Percentiles rank a stretch among this genome's conserved stretches.
Conservation (phyloP, 2,329 filamentous ascomycete genomes). For the Pseudocercospora pini-densiflorae region DNA sequence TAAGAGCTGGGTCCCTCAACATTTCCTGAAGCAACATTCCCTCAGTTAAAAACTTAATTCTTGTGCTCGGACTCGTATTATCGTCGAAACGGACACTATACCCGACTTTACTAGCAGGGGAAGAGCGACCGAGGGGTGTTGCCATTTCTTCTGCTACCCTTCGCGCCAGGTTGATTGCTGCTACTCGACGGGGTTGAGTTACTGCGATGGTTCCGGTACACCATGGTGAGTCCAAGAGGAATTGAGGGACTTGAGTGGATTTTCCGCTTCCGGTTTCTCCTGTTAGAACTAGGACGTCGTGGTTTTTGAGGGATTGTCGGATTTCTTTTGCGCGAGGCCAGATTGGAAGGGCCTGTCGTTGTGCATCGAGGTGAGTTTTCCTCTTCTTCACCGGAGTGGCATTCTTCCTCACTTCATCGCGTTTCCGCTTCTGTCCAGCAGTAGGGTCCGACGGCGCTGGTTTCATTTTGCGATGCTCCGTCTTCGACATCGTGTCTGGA, state of each 20-base stretch:
- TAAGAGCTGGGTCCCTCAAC: slow-evolving; percentile 78
- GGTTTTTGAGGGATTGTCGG: slow-evolving; percentile 60
- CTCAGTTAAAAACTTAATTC: slow-evolving; percentile 93
- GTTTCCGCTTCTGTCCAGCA: slow-evolving; percentile 14
- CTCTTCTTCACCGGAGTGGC: slow-evolving; percentile 13
- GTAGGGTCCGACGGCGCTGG: not conserved
- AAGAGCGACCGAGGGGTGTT: slow-evolving; percentile 62
- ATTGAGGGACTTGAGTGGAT: slow-evolving; percentile 94
- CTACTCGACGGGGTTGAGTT: slow-evolving; percentile 91
- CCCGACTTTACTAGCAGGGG: slow-evolving; percentile 71
- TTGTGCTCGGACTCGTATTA: slow-evolving; percentile 76
- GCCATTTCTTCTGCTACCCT: slow-evolving; percentile 87
- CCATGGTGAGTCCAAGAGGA: slow-evolving; percentile 79
- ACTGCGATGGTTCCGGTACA: slow-evolving; percentile 87
- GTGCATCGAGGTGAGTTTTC: slow-evolving; percentile 27
- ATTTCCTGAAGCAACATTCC: slow-evolving; percentile 96
- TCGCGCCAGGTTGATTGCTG: slow-evolving; percentile 86
- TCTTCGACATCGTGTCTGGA: not conserved
- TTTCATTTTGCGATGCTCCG: not conserved
- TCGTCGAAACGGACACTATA: slow-evolving; percentile 97
- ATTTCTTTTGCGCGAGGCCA: slow-evolving; percentile 76
- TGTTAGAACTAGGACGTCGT: slow-evolving; percentile 79
- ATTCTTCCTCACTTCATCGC: slow-evolving; percentile 1
- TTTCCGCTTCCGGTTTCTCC: slow-evolving; percentile 98
- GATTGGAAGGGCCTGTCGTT: slow-evolving; percentile 69